Evolutionary conservation across 192 early-diverging fungal species (phyloP).

Genomic region (Coemansia sp.): DNA sequence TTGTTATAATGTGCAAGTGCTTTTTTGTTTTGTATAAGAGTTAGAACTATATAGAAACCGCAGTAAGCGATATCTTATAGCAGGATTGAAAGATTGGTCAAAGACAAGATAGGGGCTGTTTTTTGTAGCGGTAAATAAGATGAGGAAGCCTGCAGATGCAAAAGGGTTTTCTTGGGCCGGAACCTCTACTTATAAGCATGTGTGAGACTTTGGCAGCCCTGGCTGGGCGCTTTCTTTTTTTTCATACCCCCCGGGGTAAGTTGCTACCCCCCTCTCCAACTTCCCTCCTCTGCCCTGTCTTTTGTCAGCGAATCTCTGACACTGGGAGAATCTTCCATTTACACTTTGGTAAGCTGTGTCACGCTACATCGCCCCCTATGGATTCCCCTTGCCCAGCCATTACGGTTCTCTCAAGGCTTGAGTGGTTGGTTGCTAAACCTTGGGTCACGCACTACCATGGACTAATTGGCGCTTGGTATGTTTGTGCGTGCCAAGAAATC

Average conservation of each 20-base stretch:
- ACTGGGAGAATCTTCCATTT: neutral
- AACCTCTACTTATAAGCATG: neutral
- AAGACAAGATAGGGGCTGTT: neutral
- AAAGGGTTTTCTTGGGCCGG: neutral
- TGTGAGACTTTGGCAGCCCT: neutral
- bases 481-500: neutral
- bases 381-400: neutral
- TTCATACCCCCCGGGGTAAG: neutral
- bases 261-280: neutral
- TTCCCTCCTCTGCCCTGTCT: neutral
- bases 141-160: neutral
- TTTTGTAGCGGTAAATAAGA: neutral
- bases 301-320: neutral
- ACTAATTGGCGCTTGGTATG: neutral
- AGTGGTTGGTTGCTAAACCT: neutral
- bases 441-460: neutral
- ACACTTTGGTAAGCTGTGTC: neutral
- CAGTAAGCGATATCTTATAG: neutral
- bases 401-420: neutral
- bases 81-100: neutral
- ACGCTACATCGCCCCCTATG: neutral
- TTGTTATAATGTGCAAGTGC: neutral
- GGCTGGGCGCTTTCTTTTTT: neutral
- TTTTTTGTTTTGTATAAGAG: neutral
- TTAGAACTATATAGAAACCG: neutral